These are phyloP conservation scores for Hypoxylon sp. DNA, from an alignment of 2,329 filamentous ascomycete species.

Conservation along the genomic window DNA sequence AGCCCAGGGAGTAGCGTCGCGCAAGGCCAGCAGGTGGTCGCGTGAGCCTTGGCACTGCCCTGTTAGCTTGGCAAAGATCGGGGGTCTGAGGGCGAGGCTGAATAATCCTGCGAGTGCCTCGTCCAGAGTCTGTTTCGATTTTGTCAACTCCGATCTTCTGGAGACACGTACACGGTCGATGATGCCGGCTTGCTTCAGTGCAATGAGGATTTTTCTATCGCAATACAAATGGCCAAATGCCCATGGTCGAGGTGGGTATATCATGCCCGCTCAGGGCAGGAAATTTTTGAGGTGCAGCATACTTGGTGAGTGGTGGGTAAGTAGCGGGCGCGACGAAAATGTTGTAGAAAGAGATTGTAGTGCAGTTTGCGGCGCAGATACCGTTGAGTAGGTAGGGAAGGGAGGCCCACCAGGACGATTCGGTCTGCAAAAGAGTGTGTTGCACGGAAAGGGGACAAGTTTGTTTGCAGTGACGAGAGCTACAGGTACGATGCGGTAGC, in stretches of 20 bases:
- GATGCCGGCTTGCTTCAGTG: not conserved
- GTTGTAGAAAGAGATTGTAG: not conserved
- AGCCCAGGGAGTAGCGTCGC: not conserved
- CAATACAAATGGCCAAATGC: not conserved
- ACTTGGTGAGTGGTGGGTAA: not conserved
- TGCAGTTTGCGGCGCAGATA: too few species aligned
- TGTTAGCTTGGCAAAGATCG: not conserved
- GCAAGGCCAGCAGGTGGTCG: not conserved
- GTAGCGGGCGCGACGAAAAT: not conserved
- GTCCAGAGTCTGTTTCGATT: not conserved
- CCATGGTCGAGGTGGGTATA: not conserved
- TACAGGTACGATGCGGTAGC: too few species aligned
- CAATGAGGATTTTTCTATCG: not conserved
- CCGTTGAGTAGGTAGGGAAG: too few species aligned
- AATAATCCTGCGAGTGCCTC: not conserved
- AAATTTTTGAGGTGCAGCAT: not conserved
- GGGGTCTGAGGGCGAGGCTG: not conserved
- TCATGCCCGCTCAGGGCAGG: conserved; percentile 13
- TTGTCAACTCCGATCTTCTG: not conserved
- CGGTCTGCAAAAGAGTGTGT: too few species aligned
- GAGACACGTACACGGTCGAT: not conserved
- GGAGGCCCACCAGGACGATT: too few species aligned
- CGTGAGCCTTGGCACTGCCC: not conserved
- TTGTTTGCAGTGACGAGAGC: too few species aligned
- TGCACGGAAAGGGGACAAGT: too few species aligned